Base-by-base conservation (phyloP, 78 protist species). In the Trichosphaerium sp. region DNA sequence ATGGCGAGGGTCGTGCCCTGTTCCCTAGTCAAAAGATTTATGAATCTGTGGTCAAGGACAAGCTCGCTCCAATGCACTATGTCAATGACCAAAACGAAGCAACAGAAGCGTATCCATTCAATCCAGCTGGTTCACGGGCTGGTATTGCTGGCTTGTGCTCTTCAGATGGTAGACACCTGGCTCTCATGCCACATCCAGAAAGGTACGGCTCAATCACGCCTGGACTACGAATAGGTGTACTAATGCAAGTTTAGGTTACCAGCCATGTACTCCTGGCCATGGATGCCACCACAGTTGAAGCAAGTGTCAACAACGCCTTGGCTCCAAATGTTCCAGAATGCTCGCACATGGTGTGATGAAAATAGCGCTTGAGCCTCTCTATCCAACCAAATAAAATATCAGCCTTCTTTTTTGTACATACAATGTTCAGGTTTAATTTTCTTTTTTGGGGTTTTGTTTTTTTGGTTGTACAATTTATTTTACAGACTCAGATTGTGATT, bases 171-270 rank as follows among this genome's bases (percentile, higher is more conserved):
- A 87, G 97, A 47, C 83, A 77, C 42, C 40, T 81, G 21, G 88
- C 89, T 0, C 25, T 90, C 61, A 93, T 93, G 97, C 97, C 97
- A 26, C 97, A 93, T 68, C 97, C 97, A 14, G 94, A 77, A 61
- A 43, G 85, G 29, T 35, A 58, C 23, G 65, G 66, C 52, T 12
- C n/a, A n/a, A n/a, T n/a, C n/a, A n/a, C n/a, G n/a, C n/a, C n/a
- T n/a, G n/a, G n/a, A n/a, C n/a, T n/a, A n/a, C n/a, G n/a, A n/a
- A n/a, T n/a, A n/a, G n/a, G n/a, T n/a, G n/a, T n/a, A n/a, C n/a
- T n/a, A n/a, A n/a, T n/a, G n/a, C n/a, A n/a, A n/a, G n/a, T n/a
- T n/a, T n/a, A n/a, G n/a, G n/a, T n/a, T n/a, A n/a, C n/a, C n/a
- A n/a, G n/a, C 66, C 41, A 43, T 67, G 26, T 79, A 75, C 78